A percentile compares a stretch with the other conserved stretches of the same genome.
phyloP scores from a whole-genome alignment of 202 grass and related monocot species.

The Cymbopogon flexuosus region DNA sequence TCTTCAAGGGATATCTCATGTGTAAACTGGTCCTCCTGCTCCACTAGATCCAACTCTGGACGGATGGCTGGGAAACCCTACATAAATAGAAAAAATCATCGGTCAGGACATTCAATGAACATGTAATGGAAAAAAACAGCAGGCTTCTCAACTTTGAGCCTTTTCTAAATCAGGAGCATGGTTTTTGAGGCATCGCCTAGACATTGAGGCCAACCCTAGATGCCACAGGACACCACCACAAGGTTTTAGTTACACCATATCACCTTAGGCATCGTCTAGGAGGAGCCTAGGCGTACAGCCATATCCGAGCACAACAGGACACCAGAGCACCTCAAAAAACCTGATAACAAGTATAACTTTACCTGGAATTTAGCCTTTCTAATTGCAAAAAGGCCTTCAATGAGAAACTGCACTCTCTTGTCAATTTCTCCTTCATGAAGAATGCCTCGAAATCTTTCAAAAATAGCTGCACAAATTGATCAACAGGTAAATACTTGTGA shows the following conservation, averaged over 20 bases:
- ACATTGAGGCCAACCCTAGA: neutral
- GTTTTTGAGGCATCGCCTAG: neutral
- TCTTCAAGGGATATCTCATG: constrained; percentile 89
- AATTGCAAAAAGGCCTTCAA: constrained; percentile 97
- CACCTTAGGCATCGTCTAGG: too few relatives aligned
- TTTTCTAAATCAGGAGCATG: neutral
- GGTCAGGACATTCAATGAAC: constrained; percentile 1
- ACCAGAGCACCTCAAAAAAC: neutral
- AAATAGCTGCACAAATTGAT: constrained; percentile 50
- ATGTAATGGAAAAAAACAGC: neutral
- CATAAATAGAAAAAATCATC: constrained; percentile 13
- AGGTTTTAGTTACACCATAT: too few relatives aligned
- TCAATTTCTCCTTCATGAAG: constrained; percentile 98
- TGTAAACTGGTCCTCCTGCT: constrained; percentile 90
- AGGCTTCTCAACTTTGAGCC: neutral
- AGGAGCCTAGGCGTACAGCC: neutral
- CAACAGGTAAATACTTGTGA: neutral
- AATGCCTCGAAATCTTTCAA: constrained; percentile 94
- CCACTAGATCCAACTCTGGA: constrained; percentile 86
- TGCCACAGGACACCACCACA: neutral
- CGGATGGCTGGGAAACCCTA: constrained; percentile 92
- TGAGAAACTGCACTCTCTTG: constrained; percentile 89
- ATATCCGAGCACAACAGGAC: neutral
- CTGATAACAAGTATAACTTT: neutral
- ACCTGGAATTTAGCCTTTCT: constrained; percentile 98